Percentiles rank a stretch among this genome's conserved stretches.
Conservation (phyloP, 2,329 filamentous ascomycete genomes). For the Harringtonia lauricola region DNA sequence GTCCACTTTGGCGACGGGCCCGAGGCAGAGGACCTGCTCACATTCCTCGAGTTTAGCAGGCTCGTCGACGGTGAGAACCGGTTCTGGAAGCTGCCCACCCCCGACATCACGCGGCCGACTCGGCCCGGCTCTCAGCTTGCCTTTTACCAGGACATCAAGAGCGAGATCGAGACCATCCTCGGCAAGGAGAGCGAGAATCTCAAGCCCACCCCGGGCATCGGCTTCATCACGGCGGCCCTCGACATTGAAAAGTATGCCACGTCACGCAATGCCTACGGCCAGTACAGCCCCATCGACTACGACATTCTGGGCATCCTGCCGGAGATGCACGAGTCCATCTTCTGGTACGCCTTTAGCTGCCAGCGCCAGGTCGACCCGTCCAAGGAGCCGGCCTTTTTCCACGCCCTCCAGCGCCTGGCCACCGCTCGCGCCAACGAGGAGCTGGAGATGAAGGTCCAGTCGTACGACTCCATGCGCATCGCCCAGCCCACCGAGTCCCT, state of each 20-base stretch:
- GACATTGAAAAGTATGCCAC: constrained; percentile 9
- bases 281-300: constrained; percentile 10
- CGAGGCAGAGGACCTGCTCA: constrained; percentile 37
- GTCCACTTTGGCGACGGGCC: constrained; percentile 36
- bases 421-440: constrained; percentile 13
- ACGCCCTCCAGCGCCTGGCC: constrained; percentile 11
- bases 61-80: constrained; percentile 26
- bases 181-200: constrained; percentile 10
- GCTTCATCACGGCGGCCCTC: constrained; percentile 10
- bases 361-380: constrained; percentile 14
- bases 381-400: constrained; percentile 9
- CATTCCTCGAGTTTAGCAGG: constrained; percentile 36
- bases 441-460: constrained; percentile 10
- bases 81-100: constrained; percentile 23
- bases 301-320: constrained; percentile 13
- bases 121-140: constrained; percentile 29
- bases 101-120: constrained; percentile 27
- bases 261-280: background rate
- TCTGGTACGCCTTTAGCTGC: constrained; percentile 17
- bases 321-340: constrained; percentile 14
- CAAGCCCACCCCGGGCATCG: constrained; percentile 17
- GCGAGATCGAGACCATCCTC: constrained; percentile 32
- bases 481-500: background rate
- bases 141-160: constrained; percentile 37
- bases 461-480: constrained; percentile 8